These are phyloP conservation scores for Boletus sp. DNA, from an alignment of 768 basidiomycete genomes.

Conservation along the genomic window DNA sequence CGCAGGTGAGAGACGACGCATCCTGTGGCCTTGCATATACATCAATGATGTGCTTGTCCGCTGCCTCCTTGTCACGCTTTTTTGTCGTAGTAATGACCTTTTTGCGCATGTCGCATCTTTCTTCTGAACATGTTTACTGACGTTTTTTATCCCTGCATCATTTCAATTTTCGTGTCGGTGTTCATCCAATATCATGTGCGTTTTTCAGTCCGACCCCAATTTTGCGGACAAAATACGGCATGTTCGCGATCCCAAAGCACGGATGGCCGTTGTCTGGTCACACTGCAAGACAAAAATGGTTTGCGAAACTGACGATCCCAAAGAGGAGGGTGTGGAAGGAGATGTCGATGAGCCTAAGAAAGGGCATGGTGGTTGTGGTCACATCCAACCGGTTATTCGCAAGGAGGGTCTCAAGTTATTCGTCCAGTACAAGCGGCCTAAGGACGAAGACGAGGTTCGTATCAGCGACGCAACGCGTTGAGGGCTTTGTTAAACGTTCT, in stretches of 20 bases:
- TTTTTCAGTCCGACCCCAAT: constrained; percentile 69
- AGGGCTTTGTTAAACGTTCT: constrained; percentile 11
- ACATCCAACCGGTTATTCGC: constrained; percentile 81
- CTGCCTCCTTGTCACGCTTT: constrained; percentile 60
- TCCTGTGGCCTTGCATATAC: constrained; percentile 55
- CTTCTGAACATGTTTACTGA: constrained; percentile 52
- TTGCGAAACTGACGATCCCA: constrained; percentile 87
- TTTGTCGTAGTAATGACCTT: constrained; percentile 26
- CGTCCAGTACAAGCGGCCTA: constrained; percentile 90
- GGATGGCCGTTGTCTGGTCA: constrained; percentile 82
- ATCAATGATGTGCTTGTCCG: constrained; percentile 45
- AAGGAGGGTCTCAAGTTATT: constrained; percentile 96
- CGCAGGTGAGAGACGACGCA: constrained; percentile 52
- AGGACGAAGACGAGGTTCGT: constrained; percentile 91
- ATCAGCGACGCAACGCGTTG: not conserved
- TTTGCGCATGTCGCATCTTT: constrained; percentile 26
- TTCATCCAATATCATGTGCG: constrained; percentile 24
- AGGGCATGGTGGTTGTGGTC: constrained; percentile 97
- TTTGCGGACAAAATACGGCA: constrained; percentile 88
- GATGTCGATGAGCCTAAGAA: constrained; percentile 70
- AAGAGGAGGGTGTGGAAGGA: constrained; percentile 76
- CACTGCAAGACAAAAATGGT: constrained; percentile 85
- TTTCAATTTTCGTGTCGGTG: constrained; percentile 27
- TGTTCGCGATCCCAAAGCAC: constrained; percentile 79
- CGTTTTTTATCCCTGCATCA: constrained; percentile 52